phyloP scores from a whole-genome alignment of 768 basidiomycete species.

The Pleurotus eryngii region DNA sequence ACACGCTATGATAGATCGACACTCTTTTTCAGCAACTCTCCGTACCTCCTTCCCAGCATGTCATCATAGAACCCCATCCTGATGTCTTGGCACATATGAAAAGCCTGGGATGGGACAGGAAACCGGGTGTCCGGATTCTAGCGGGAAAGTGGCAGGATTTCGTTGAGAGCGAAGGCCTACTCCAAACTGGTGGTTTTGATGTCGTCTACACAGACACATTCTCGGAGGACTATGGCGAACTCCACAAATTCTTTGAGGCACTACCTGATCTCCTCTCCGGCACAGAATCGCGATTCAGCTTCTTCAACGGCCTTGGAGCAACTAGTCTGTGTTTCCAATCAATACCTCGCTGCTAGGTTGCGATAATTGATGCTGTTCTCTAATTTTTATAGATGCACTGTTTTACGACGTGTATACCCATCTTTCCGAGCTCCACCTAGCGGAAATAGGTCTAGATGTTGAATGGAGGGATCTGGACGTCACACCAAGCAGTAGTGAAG shows the following conservation, averaged over 20 bases:
- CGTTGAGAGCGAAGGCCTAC: slow-evolving; percentile 55
- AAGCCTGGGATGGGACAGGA: slow-evolving; percentile 72
- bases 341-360: neutral
- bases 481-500: slow-evolving; percentile 35
- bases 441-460: slow-evolving; percentile 76
- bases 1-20: slow-evolving; percentile 62
- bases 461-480: slow-evolving; percentile 83
- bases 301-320: slow-evolving; percentile 96
- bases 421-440: slow-evolving; percentile 80
- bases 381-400: slow-evolving; percentile 55
- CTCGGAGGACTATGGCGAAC: slow-evolving; percentile 80
- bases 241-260: slow-evolving; percentile 78
- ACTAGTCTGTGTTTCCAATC: slow-evolving; percentile 58
- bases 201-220: slow-evolving; percentile 92
- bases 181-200: slow-evolving; percentile 74
- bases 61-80: slow-evolving; percentile 93
- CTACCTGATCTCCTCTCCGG: slow-evolving; percentile 75
- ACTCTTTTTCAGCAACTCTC: slow-evolving; percentile 67
- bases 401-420: slow-evolving; percentile 92
- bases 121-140: slow-evolving; percentile 71
- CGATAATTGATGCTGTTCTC: slow-evolving; percentile 8
- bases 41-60: slow-evolving; percentile 63
- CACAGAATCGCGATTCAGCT: slow-evolving; percentile 80
- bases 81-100: slow-evolving; percentile 86
- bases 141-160: slow-evolving; percentile 96